Base-by-base conservation (phyloP, 345 rosid species). In the Alliaria petiolata region DNA sequence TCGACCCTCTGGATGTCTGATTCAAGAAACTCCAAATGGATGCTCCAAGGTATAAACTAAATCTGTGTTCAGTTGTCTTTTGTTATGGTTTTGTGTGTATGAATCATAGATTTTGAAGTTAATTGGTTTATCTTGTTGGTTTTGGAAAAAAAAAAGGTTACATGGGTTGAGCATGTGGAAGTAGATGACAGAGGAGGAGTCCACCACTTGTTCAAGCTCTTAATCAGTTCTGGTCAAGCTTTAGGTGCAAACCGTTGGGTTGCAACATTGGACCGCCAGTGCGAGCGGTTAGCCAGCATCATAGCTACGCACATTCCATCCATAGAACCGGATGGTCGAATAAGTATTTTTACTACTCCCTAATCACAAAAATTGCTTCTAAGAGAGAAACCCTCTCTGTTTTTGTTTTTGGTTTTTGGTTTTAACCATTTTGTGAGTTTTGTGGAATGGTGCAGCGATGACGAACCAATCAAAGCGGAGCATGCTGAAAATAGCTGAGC, bases 241-340 rank as follows among this genome's bases (percentile, higher is more conserved):
- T 90, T 90, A 43, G 96, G 93, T 12, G 99, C 98, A 10, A 90
- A 72, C 69, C 95, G 97, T 14, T 95, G 99, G 99, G 73, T 92
- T 25, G 82, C 92, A 8, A 87, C 89, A 6, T 70, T 95, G 9
- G 87, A 86, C n/a, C 84, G 97, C 60, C 92, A 92, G 47, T 84
- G 97, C 33, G 93, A 92, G 79, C 70, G 98, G 17, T 85, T 88
- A 7, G 89, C 97, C 4, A 84, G 92, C 67, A 86, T 85, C 52
- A 70, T 84, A 84, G 85, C 92, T 28, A 77, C 83, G 31, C 83
- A 70, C 64, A 60, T 85, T 62, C 86, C 90, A 14, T 69, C 87
- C 0, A 55, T 77, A 0, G 98, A 95, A 11, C 66, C 74, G 1
- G 88, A 82, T 6, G 92, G 90, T 86, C 84, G 12, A 17, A 3